These are phyloP conservation scores for Clarireedia monteithiana DNA, from an alignment of 2,329 filamentous ascomycete species.

Conservation along the genomic window DNA sequence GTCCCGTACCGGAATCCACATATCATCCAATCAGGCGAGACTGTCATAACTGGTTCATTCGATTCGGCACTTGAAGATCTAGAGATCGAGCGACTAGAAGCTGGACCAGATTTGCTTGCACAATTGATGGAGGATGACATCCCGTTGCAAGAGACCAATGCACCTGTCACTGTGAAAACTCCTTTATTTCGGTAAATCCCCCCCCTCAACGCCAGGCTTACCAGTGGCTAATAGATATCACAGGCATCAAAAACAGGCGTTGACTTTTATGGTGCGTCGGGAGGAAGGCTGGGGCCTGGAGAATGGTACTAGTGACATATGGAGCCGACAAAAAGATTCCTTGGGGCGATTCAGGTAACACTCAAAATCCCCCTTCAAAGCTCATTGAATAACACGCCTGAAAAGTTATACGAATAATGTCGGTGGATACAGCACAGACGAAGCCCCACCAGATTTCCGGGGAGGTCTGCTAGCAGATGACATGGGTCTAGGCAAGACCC, in stretches of 20 bases:
- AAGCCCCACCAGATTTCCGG: conserved; percentile 9
- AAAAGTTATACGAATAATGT: conserved; percentile 16
- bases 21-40: conserved; percentile 4
- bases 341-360: background rate
- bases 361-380: background rate
- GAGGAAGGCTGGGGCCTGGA: conserved; percentile 14
- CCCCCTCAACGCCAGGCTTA: background rate
- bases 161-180: conserved; percentile 9
- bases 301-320: conserved; percentile 8
- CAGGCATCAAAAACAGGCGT: conserved; percentile 19
- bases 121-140: conserved; percentile 11
- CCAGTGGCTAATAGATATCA: background rate
- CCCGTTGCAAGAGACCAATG: conserved; percentile 8
- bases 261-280: conserved; percentile 17
- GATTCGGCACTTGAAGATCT: background rate
- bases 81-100: conserved; percentile 10
- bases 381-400: background rate
- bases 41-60: conserved; percentile 9
- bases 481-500: conserved; percentile 96
- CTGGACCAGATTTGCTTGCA: conserved; percentile 7
- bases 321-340: conserved; percentile 5
- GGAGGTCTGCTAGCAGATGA: conserved; percentile 85
- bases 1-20: conserved; percentile 14
- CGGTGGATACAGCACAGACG: background rate
- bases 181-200: conserved; percentile 8